These are phyloP conservation scores for Magnusiomyces fungicola DNA, from an alignment of 1,139 yeast species.

Conservation along the genomic window DNA sequence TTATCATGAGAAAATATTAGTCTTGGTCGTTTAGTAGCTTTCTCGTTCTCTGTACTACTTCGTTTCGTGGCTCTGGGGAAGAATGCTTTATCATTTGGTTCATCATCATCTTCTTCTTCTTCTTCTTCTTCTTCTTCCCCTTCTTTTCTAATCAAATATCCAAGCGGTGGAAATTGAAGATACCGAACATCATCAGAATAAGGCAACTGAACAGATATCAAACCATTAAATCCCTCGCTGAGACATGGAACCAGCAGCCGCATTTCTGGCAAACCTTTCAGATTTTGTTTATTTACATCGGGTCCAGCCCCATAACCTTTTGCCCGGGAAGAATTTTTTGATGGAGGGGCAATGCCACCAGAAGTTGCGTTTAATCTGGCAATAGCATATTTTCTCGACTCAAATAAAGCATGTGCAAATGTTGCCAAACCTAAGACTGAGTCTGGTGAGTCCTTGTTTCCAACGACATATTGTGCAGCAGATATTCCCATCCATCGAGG, in stretches of 20 bases:
- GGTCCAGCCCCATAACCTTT: background rate
- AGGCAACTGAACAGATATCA: conserved; percentile 51
- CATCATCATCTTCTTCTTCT: background rate
- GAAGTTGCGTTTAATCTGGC: conserved; percentile 33
- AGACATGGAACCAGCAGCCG: conserved; percentile 51
- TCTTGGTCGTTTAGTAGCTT: background rate
- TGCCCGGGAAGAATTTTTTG: conserved; percentile 19
- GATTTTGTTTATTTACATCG: background rate
- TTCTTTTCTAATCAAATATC: background rate
- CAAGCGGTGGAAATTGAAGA: conserved; percentile 50
- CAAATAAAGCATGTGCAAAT: conserved; percentile 49
- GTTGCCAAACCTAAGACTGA: conserved; percentile 46
- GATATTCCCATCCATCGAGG: conserved; percentile 55
- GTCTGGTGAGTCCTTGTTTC: conserved; percentile 38
- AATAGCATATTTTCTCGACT: conserved; percentile 37
- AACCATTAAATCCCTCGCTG: conserved; percentile 25
- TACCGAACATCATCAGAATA: conserved; percentile 69
- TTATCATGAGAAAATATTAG: conserved; percentile 10
- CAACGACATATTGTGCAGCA: conserved; percentile 52
- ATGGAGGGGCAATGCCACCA: conserved; percentile 40
- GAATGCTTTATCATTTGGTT: too few species aligned
- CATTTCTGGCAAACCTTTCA: conserved; percentile 34
- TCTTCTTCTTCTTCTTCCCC: background rate
- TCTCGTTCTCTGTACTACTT: background rate
- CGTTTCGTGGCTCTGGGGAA: too few species aligned